Evolutionary conservation across 768 basidiomycete species (phyloP), one percentile per base, ranked within the genome.

Genomic region (Tulasnella sp.): DNA sequence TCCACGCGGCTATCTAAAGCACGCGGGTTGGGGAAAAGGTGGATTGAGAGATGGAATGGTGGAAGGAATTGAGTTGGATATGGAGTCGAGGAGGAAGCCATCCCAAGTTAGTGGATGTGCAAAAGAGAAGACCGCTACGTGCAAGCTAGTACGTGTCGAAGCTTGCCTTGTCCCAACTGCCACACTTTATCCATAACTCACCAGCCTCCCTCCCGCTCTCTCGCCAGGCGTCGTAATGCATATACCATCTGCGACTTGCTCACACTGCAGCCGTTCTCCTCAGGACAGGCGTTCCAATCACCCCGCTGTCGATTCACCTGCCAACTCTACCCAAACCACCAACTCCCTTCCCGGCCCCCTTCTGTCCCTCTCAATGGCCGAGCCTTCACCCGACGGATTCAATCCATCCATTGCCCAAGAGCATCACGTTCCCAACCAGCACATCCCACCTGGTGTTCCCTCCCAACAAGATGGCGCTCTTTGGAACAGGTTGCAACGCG

Each of bases 381-480:
- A 31, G 12, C 6, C 11, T 54, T 54, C 39, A 2, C 4, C 3
- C 4, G 42, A 40, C 25, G 52, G 52, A 12, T 40, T 54, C 52
- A 54, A 54, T n/a, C 39, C 42, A 36, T 23, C 23, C 23, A 31
- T 39, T 17, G 27, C 52, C 9, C n/a, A 1, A 9, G 37, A 54
- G 52, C 52, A 54, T 21, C 52, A 54, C 39, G 29, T 23, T 6
- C 37, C 37, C 3, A 37, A 37, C 39, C 52, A 39, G 25, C 50
- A 52, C 3, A 32, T 52, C 52, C 52, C 37, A 23, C 5, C 39
- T 12, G 52, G 52, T 15, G 36, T 54, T n/a, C 35, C 52, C 52
- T 39, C 52, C 6, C 39, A 35, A 4, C 52, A 54, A 31, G 39
- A 54, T 39, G 52, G 36, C 52, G 52, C 39, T 39, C 52, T 54